Evolutionary conservation across 208 protist species (phyloP), one percentile per base, ranked within the genome.

Genomic region (Crithidia expoeki): DNA sequence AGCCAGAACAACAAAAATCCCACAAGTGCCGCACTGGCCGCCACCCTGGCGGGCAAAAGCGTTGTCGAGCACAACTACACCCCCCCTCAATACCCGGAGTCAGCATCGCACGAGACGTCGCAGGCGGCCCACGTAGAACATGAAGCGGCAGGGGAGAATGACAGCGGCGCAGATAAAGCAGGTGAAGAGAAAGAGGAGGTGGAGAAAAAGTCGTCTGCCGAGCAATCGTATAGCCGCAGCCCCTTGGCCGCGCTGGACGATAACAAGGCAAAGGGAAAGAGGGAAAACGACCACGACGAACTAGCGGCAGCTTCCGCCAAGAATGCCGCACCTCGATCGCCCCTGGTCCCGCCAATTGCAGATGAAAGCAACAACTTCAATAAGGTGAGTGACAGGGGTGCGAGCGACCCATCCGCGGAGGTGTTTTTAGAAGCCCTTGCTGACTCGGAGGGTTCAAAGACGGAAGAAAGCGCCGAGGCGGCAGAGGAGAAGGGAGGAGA

Each of bases 311-410:
- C n/a, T n/a, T n/a, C n/a, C n/a, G n/a, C n/a, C n/a, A n/a, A n/a
- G n/a, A n/a, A 7, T n/a, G 28, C 3, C 28, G 1, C 51, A 10
- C 4, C 51, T 1, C 32, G 32, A 1, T 19, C 32, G 32, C 2
- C 36, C 17, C 36, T 42, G 4, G 58, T 63, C n/a, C 42, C 51
- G 42, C 58, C 58, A 3, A 63, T 63, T 9, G 58, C 42, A 1
- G n/a, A 10, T 0, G 58, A 63, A 21, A 36, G 27, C 40, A 19
- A 51, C 42, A 1, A 19, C 25, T 51, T 63, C 27, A 14, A 14
- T 36, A 49, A 51, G 36, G 12, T 12, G 4, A 51, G 42, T 17
- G 42, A 51, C 36, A 21, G 21, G 27, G 1, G n/a, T 32, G 56
- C 19, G 36, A 33, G 36, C 38, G 28, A 59, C 2, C 33, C 33